Conservation (phyloP, 192 early-diverging fungal species). For the Blastocladiella britannica region DNA sequence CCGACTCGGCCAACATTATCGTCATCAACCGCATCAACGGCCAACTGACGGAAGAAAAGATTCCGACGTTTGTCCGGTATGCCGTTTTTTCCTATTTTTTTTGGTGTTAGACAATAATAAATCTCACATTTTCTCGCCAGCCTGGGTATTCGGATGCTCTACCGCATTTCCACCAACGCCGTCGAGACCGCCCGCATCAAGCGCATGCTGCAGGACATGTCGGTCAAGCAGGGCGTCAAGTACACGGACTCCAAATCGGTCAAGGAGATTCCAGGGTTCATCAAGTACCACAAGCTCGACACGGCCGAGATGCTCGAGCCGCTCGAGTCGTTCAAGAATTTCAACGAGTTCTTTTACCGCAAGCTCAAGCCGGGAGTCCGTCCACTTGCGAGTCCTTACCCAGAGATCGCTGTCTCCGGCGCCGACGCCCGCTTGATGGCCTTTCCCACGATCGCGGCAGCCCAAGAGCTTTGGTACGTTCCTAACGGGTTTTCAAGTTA, state of each 20-base stretch:
- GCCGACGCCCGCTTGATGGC: constrained; percentile 53
- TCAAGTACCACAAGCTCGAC: constrained; percentile 45
- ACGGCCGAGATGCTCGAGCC: constrained; percentile 47
- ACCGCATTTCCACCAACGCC: not conserved
- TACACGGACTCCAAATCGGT: constrained; percentile 41
- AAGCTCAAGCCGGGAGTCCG: constrained; percentile 47
- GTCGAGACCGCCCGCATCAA: not conserved
- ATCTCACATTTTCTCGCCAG: too few species aligned
- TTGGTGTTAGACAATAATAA: constrained; percentile 1
- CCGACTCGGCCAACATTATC: constrained; percentile 49
- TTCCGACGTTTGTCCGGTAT: constrained; percentile 50
- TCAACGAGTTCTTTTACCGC: constrained; percentile 76
- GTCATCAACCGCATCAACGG: constrained; percentile 48
- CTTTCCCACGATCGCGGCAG: constrained; percentile 39
- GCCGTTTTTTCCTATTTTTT: constrained; percentile 24
- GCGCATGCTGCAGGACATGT: constrained; percentile 22
- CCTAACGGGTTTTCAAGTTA: not conserved
- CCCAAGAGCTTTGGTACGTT: constrained; percentile 33
- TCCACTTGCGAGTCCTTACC: constrained; percentile 17
- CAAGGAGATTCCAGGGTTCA: constrained; percentile 46
- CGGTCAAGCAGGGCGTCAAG: constrained; percentile 44
- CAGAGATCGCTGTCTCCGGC: constrained; percentile 37
- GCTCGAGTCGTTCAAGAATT: constrained; percentile 39
- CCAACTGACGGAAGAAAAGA: constrained; percentile 49
- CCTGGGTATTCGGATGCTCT: not conserved